Conservation (phyloP, 139 green algal genomes). For the Diplosphaera chodatii region DNA sequence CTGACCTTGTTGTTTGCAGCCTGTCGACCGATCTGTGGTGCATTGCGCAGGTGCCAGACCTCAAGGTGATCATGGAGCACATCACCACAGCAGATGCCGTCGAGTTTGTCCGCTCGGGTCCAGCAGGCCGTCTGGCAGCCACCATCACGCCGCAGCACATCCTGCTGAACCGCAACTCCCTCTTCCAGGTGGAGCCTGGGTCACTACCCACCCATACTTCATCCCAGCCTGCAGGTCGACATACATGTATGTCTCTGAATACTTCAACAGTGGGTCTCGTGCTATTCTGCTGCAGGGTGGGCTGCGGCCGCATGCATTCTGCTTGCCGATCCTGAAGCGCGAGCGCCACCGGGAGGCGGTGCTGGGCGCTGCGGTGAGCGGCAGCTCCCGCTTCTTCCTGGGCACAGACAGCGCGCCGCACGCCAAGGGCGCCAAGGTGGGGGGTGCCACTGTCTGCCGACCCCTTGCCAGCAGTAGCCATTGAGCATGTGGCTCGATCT, state of each 20-base stretch:
- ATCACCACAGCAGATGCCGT: slow-evolving; percentile 92
- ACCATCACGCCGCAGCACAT: slow-evolving; percentile 97
- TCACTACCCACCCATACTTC: no score
- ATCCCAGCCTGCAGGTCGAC: no score
- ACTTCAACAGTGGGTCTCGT: no score
- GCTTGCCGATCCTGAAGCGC: slow-evolving; percentile 95
- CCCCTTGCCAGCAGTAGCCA: no score
- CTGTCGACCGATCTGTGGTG: no score
- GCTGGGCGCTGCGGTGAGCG: slow-evolving; percentile 66
- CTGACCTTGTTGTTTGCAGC: no score
- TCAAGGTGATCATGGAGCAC: slow-evolving; percentile 96
- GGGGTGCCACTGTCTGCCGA: no score
- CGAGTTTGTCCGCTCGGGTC: slow-evolving; percentile 74
- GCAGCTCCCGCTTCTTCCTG: slow-evolving; percentile 89
- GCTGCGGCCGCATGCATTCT: slow-evolving; percentile 93
- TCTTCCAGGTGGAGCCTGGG: slow-evolving; percentile 76
- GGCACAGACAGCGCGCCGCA: slow-evolving; percentile 95
- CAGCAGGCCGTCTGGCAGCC: slow-evolving; percentile 67
- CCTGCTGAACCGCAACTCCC: slow-evolving; percentile 93
- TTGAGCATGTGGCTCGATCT: no score
- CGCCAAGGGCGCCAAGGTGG: slow-evolving; percentile 58
- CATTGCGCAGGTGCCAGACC: slow-evolving; percentile 49
- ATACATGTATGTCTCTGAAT: no score
- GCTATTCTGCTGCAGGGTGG: slow-evolving; percentile 64
- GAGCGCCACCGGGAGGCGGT: slow-evolving; percentile 83